Base-by-base conservation (phyloP, 2,329 filamentous ascomycete genomes). In the Penicillium sp. region DNA sequence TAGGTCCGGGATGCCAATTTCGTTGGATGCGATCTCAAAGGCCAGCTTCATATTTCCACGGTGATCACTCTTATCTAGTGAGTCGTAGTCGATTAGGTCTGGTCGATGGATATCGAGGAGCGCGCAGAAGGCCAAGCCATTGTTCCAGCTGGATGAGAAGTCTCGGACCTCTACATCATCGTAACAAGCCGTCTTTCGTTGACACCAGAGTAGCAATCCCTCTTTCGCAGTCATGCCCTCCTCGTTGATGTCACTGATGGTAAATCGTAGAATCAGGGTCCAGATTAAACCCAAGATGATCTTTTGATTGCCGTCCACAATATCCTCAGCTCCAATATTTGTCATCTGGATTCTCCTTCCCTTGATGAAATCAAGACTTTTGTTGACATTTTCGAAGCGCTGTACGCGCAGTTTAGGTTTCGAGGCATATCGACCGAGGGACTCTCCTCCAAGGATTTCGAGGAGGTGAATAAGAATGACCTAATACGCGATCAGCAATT, bases 161-260 rank as follows among this genome's bases (percentile, higher is more conserved):
- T 99, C 93, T 51, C 90, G 84, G 37, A 99, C 91, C 64, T 97
- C 89, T 22, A 99, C 92, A 71, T 95, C 94, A 58, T 97, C 92
- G 74, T 99, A 99, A 77, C 94, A 99, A 8, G 94, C 94, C 30
- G 94, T 99, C 79, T 99, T 99, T 67, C 94, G 84, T 77, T 99
- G 93, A 79, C 94, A 99, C 94, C 94, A 99, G 25, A 99, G 78
- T 55, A 99, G 77, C 67, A 99, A 78, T 60, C 94, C 94, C 73
- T 97, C 94, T 75, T 97, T 97, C 56, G 94, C 94, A 50, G 93
- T 97, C 85, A 97, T 88, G 62, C 94, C 94, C 80, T 97, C 94
- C 74, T 93, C 89, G 73, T 95, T 97, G 79, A 99, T 99, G 75
- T 99, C 94, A 73, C 88, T 97, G 73, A 99, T 99, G 65, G 94